Percentiles rank a stretch among this genome's conserved stretches.
Evolutionary conservation across 2,329 filamentous ascomycete species (phyloP).

Genomic region (Aureobasidium sp.): DNA sequence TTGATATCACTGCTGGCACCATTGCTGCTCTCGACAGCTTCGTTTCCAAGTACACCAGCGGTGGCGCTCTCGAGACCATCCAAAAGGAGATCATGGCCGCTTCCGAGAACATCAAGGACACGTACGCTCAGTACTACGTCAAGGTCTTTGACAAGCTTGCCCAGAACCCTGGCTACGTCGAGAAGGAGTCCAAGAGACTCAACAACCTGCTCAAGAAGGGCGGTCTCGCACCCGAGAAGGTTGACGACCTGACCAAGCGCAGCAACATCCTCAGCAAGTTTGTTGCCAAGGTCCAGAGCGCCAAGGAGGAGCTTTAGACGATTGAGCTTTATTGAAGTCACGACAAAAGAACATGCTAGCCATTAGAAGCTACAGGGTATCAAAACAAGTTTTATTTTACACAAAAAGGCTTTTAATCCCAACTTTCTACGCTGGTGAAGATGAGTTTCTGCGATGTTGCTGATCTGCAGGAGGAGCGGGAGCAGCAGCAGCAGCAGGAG

Average conservation of each 20-base stretch:
- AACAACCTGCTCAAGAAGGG: conserved; percentile 77
- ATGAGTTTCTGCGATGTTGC: conserved; percentile 9
- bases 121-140: conserved; percentile 90
- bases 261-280: conserved; percentile 84
- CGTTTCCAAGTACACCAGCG: conserved; percentile 60
- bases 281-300: conserved; percentile 41
- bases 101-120: conserved; percentile 58
- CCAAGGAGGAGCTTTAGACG: conserved; percentile 27
- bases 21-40: conserved; percentile 69
- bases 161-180: conserved; percentile 66
- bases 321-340: not conserved
- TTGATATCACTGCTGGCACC: conserved; percentile 72
- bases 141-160: conserved; percentile 80
- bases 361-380: not conserved
- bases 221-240: conserved; percentile 72
- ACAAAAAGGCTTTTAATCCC: not conserved
- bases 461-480: not conserved
- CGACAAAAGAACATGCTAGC: conserved; percentile 1
- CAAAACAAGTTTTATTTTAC: not conserved
- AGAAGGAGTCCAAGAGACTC: conserved; percentile 78
- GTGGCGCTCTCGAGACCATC: conserved; percentile 55
- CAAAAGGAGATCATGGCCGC: conserved; percentile 64
- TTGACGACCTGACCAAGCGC: conserved; percentile 78
- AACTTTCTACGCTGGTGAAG: not conserved
- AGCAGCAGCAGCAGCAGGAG: not conserved